These are phyloP conservation scores for Alternaria gaisen DNA, from an alignment of 2,329 filamentous ascomycete genomes.

Conservation along the genomic window DNA sequence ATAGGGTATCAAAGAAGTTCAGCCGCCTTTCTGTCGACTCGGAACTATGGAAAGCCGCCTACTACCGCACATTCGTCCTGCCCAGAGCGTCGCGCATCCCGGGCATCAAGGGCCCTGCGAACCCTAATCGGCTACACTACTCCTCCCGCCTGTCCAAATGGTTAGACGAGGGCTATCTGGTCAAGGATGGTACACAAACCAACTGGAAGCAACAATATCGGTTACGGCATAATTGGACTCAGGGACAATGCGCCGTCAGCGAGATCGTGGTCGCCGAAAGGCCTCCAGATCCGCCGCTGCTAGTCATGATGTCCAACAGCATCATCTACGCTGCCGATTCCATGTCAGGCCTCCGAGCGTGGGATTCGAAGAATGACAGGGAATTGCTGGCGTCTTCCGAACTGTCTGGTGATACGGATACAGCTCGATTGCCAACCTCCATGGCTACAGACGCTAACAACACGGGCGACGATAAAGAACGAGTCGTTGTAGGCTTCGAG, in stretches of 20 bases:
- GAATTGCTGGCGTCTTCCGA: constrained; percentile 65
- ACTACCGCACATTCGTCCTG: constrained; percentile 86
- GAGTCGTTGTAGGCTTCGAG: constrained; percentile 49
- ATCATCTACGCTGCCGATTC: constrained; percentile 80
- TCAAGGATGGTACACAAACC: constrained; percentile 61
- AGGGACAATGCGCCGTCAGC: constrained; percentile 79
- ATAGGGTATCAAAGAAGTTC: constrained; percentile 78
- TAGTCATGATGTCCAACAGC: constrained; percentile 81
- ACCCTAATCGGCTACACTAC: constrained; percentile 56
- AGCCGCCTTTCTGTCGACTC: constrained; percentile 77
- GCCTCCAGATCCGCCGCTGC: constrained; percentile 65
- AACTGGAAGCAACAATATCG: constrained; percentile 93
- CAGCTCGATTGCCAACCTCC: constrained; percentile 62
- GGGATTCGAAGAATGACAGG: constrained; percentile 71
- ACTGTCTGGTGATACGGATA: constrained; percentile 28
- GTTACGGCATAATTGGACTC: constrained; percentile 89
- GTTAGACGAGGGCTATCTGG: constrained; percentile 67
- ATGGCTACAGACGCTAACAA: constrained; percentile 67
- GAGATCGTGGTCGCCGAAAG: constrained; percentile 72
- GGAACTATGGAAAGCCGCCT: constrained; percentile 89
- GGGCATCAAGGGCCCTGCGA: constrained; percentile 62
- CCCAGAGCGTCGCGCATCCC: constrained; percentile 81
- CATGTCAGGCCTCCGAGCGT: constrained; percentile 75
- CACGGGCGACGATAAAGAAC: constrained; percentile 38
- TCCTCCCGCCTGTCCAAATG: constrained; percentile 67